Conservation (phyloP, 148 eudicot species). For the Pharnaceum exiguum region DNA sequence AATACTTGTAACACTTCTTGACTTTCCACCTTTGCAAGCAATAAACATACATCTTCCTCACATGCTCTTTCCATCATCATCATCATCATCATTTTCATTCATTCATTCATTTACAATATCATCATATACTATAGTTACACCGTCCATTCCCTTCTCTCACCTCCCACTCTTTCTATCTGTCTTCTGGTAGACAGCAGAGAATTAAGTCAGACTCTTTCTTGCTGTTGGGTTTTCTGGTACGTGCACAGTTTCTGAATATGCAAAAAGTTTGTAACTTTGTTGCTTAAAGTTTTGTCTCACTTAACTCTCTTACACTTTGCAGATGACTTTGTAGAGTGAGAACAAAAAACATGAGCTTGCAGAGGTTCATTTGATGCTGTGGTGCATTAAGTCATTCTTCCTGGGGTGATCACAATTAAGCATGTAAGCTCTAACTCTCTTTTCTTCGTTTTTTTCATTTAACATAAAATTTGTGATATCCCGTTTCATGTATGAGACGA, state of each 20-base stretch:
- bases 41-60: conserved; percentile 1
- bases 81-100: too few species aligned
- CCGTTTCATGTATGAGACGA: too few species aligned
- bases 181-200: conserved; percentile 9
- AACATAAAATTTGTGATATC: too few species aligned
- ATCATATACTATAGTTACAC: too few species aligned
- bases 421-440: too few species aligned
- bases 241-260: conserved; percentile 9
- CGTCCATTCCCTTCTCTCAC: conserved; percentile 1
- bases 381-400: not conserved
- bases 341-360: too few species aligned
- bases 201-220: conserved; percentile 13
- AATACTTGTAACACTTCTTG: not conserved
- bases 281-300: not conserved
- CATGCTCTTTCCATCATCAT: too few species aligned
- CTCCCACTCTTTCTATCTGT: not conserved
- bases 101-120: too few species aligned
- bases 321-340: conserved; percentile 5
- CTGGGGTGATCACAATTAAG: too few species aligned
- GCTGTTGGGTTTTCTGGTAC: conserved; percentile 9
- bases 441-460: too few species aligned
- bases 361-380: not conserved
- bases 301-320: not conserved
- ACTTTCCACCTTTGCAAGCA: conserved; percentile 7
- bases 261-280: conserved; percentile 5